Conservation (phyloP, 306 rosid genomes). For the Cicer bijugum region DNA sequence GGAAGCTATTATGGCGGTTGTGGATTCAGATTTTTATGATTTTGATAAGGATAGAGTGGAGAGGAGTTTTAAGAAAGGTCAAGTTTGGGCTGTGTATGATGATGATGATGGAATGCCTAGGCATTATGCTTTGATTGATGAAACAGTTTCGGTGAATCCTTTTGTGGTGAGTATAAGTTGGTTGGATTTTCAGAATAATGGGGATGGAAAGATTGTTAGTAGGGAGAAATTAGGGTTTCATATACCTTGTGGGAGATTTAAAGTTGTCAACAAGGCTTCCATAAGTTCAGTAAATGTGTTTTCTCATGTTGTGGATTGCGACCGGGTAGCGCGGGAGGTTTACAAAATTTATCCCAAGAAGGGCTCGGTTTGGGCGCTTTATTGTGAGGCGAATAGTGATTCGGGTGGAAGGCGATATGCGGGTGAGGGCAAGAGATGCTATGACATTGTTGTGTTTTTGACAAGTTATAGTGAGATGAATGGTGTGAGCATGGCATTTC, state of each 20-base stretch:
- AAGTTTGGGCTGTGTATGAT: conserved; percentile 86
- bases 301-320: conserved; percentile 80
- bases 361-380: conserved; percentile 92
- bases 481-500: conserved; percentile 85
- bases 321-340: conserved; percentile 66
- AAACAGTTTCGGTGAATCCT: conserved; percentile 63
- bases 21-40: conserved; percentile 80
- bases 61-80: conserved; percentile 87
- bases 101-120: conserved; percentile 92
- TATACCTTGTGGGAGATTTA: conserved; percentile 81
- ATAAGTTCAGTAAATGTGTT: conserved; percentile 66
- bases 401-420: conserved; percentile 19
- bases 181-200: conserved; percentile 69
- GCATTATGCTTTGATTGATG: conserved; percentile 76
- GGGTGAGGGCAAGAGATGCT: conserved; percentile 48
- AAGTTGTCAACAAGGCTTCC: conserved; percentile 58
- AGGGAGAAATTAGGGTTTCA: conserved; percentile 67
- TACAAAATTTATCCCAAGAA: conserved; percentile 84
- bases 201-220: conserved; percentile 53
- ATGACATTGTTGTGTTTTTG: conserved; percentile 71
- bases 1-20: conserved; percentile 61
- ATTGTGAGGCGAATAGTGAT: conserved; percentile 54
- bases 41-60: conserved; percentile 81
- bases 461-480: conserved; percentile 72
- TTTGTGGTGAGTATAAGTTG: conserved; percentile 81